Percentiles rank a stretch among this genome's conserved stretches.
These are phyloP conservation scores for Aspergillus indologenus DNA, from an alignment of 495 filamentous ascomycete genomes.

Conservation along the genomic window DNA sequence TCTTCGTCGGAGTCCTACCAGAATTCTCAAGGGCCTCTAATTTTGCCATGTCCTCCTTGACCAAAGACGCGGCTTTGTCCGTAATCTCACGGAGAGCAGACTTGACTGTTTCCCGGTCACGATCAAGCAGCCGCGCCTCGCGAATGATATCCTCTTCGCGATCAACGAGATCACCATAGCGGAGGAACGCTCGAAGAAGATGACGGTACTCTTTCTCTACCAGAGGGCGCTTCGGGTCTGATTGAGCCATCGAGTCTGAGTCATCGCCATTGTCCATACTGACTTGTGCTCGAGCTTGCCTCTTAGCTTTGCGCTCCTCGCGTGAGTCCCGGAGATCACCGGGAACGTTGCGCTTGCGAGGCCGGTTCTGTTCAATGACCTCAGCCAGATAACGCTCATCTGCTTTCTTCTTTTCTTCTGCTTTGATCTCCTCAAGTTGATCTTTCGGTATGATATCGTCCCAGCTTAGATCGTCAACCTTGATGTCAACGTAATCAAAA, in stretches of 20 bases:
- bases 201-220: constrained; percentile 89
- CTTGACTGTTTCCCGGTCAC: constrained; percentile 74
- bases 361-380: constrained; percentile 80
- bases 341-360: constrained; percentile 74
- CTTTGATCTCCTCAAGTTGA: constrained; percentile 81
- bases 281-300: constrained; percentile 76
- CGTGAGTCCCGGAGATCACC: constrained; percentile 66
- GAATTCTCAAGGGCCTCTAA: constrained; percentile 61
- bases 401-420: constrained; percentile 77
- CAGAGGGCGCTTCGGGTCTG: constrained; percentile 81
- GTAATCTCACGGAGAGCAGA: constrained; percentile 70
- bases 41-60: constrained; percentile 63
- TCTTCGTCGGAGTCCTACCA: constrained; percentile 80
- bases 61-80: constrained; percentile 61
- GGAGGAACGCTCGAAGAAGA: constrained; percentile 79
- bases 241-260: constrained; percentile 55
- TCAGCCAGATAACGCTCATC: constrained; percentile 79
- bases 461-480: constrained; percentile 90
- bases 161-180: constrained; percentile 84
- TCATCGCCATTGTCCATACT: constrained; percentile 57
- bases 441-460: constrained; percentile 97
- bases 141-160: constrained; percentile 79
- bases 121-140: constrained; percentile 75
- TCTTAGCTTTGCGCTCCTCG: constrained; percentile 89
- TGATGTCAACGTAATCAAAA: constrained; percentile 87